A percentile compares a stretch with the other conserved stretches of the same genome.
These are phyloP conservation scores for Penicillium corylophilum DNA, from an alignment of 2,329 filamentous ascomycete genomes.

Conservation along the genomic window DNA sequence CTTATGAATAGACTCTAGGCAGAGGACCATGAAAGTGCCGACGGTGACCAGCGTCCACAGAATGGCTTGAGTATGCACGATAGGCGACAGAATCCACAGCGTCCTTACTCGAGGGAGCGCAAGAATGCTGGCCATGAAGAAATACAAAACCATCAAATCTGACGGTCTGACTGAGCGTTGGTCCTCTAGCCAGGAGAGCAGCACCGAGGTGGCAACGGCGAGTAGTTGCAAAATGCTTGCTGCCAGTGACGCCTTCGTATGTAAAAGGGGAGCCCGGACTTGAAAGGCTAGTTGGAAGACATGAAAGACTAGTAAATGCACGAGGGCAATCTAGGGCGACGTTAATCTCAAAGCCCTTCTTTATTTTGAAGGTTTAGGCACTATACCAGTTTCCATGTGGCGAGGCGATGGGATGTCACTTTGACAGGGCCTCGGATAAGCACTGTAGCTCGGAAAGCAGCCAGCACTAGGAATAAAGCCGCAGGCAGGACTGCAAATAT, in stretches of 20 bases:
- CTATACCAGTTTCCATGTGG: constrained; percentile 17
- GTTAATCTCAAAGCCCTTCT: not conserved
- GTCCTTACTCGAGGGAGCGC: constrained; percentile 8
- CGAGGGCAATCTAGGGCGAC: constrained; percentile 7
- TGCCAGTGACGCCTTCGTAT: constrained; percentile 2
- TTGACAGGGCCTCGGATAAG: constrained; percentile 7
- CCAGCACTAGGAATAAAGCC: constrained; percentile 5
- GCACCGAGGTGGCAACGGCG: not conserved
- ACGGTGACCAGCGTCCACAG: constrained; percentile 27
- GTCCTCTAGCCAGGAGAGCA: constrained; percentile 15
- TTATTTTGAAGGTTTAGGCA: constrained; percentile 7
- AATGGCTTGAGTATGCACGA: constrained; percentile 13
- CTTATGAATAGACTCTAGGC: constrained; percentile 46
- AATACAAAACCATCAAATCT: constrained; percentile 11
- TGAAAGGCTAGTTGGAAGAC: constrained; percentile 3
- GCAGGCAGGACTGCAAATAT: constrained; percentile 10
- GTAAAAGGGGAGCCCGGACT: not conserved
- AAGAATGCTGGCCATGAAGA: constrained; percentile 1
- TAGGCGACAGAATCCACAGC: constrained; percentile 7
- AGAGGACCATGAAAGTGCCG: constrained; percentile 40
- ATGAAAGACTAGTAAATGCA: constrained; percentile 1
- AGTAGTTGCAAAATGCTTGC: constrained; percentile 2
- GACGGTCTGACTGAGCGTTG: constrained; percentile 12
- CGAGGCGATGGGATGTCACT: constrained; percentile 8
- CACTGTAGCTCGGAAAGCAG: not conserved